phyloP scores from a whole-genome alignment of 257 asterid genomes.

The Plantago elongata region DNA sequence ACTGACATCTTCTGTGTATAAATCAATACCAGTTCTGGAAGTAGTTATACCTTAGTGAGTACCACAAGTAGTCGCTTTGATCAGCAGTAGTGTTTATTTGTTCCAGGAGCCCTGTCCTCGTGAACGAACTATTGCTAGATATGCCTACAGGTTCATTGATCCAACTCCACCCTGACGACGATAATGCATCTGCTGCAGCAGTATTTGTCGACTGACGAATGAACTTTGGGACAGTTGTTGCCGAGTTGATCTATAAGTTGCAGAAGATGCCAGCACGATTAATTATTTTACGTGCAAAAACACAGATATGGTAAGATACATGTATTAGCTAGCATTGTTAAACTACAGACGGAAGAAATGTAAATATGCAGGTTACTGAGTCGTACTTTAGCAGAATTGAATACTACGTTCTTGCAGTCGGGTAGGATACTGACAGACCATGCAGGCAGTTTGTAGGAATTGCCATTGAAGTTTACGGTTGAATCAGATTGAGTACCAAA shows the following conservation, averaged over 20 bases:
- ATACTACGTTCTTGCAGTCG: constrained; percentile 73
- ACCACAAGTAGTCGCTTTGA: constrained; percentile 80
- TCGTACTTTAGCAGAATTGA: constrained; percentile 74
- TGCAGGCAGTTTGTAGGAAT: constrained; percentile 69
- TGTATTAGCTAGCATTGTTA: not conserved
- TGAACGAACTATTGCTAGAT: constrained; percentile 52
- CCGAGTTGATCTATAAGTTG: constrained; percentile 64
- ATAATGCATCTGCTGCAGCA: constrained; percentile 33
- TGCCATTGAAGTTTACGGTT: constrained; percentile 55
- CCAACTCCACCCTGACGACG: constrained; percentile 77
- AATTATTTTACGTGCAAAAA: too few relatives aligned
- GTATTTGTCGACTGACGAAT: constrained; percentile 34
- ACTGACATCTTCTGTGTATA: not conserved
- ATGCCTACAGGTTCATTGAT: constrained; percentile 79
- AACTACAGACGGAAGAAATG: not conserved
- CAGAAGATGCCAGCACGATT: not conserved
- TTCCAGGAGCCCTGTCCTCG: constrained; percentile 52
- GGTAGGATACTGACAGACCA: constrained; percentile 95
- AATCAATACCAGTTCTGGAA: not conserved
- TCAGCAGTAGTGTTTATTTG: constrained; percentile 89
- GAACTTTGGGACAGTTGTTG: constrained; percentile 46
- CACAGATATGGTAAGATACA: not conserved
- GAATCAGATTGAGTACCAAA: constrained; percentile 50
- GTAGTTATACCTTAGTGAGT: constrained; percentile 57
- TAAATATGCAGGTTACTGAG: constrained; percentile 3